Base-by-base conservation (phyloP, 83 land plant genomes). In the Picea mariana region DNA sequence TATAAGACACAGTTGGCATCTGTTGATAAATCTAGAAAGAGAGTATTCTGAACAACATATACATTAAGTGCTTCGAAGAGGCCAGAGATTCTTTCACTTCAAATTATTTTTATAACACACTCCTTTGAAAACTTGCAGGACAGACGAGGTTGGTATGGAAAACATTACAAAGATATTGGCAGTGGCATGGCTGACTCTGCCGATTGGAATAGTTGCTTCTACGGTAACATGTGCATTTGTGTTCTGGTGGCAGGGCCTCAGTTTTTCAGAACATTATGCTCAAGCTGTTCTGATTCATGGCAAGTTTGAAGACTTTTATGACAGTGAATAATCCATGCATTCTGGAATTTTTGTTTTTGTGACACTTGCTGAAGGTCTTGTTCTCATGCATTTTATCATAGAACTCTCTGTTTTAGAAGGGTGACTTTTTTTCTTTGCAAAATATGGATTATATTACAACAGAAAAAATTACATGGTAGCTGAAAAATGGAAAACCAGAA, bases 271-370 rank as follows among this genome's bases (percentile, higher is more conserved):
- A 63, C 86, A 87, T 44, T 90, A 88, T 86, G 92, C 82, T 0
- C 91, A 86, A 75, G 95, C 87, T 65, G 78, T 88, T 24, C 82
- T 92, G 66, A 85, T 92, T 44, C 83, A 90, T 87, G 95, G 95
- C 87, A 86, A 79, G 64, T 60, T 75, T 20, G 67, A 21, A 16
- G 24, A 59, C 34, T 66, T 16, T 69, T 21, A 52, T 64, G 47
- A 3, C 18, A 65, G 17, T 31, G 67, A 38, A 40, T 40, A 31
- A 62, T 42, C 24, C 17, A 17, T 44, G 17, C 26, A 63, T 80
- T 64, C 40, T 80, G 67, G 12, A 20, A 64, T 38, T 64, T 58
- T 60, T 61, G 6, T 59, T 80, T 62, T 34, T 9, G 4, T 31
- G 9, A 18, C 63, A 59, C 38, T 24, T 27, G 34, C 63, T 81